Conservation (phyloP, 768 basidiomycete genomes). For the Russula dissimulans region DNA sequence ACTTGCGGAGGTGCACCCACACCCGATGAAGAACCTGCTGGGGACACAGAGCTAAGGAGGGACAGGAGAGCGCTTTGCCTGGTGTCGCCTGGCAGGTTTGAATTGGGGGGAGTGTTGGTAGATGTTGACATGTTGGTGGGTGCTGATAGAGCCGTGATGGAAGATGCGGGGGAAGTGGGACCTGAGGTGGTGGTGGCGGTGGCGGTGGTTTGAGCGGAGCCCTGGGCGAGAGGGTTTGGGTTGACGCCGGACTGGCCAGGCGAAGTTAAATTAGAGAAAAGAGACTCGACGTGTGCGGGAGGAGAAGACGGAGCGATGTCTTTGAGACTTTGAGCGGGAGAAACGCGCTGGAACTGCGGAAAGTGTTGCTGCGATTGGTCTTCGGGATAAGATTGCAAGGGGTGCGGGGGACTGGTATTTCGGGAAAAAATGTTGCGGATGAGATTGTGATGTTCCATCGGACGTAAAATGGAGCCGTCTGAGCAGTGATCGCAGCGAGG, state of each 20-base stretch:
- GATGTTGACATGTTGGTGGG: conserved; percentile 34
- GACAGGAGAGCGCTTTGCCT: conserved; percentile 65
- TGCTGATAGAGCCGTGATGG: conserved; percentile 33
- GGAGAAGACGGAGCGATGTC: conserved; percentile 38
- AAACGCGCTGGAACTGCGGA: conserved; percentile 26
- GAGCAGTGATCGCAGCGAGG: conserved; percentile 2
- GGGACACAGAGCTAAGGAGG: conserved; percentile 47
- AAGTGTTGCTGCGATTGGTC: conserved; percentile 16
- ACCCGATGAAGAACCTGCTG: conserved; percentile 29
- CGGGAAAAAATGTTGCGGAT: conserved; percentile 20
- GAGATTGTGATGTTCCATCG: conserved; percentile 18
- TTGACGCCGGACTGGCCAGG: conserved; percentile 31
- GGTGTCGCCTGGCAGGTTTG: conserved; percentile 34
- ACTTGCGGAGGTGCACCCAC: conserved; percentile 43
- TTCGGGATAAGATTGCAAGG: conserved; percentile 15
- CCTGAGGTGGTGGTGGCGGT: conserved; percentile 30
- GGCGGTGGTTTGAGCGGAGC: conserved; percentile 23
- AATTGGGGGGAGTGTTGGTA: conserved; percentile 30
- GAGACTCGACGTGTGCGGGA: conserved; percentile 54
- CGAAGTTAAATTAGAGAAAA: conserved; percentile 48
- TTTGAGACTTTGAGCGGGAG: conserved; percentile 26
- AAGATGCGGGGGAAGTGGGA: conserved; percentile 34
- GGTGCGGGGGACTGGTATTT: conserved; percentile 15
- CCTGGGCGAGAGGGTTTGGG: conserved; percentile 25
- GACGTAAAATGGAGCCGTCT: neutral